Conservation (phyloP, 192 early-diverging fungal species). For the Coemansia sp. region DNA sequence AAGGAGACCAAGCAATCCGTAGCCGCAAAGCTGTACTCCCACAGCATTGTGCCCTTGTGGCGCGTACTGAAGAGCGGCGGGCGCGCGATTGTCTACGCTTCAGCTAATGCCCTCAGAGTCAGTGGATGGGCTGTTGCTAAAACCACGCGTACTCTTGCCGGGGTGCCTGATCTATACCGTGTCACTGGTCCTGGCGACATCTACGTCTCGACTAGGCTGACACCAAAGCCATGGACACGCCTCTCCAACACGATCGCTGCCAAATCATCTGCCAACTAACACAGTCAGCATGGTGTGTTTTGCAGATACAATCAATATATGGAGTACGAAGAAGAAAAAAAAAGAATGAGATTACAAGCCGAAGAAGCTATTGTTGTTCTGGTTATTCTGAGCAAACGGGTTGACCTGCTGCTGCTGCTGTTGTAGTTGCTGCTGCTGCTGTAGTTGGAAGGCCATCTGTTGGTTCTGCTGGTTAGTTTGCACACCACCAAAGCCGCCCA, state of each 20-base stretch:
- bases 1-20: not conserved
- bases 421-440: slow-evolving; percentile 10
- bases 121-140: slow-evolving; percentile 36
- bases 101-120: slow-evolving; percentile 21
- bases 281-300: no score
- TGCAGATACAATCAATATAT: no score
- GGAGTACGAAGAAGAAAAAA: not conserved
- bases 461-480: slow-evolving; percentile 16
- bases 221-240: slow-evolving; percentile 47
- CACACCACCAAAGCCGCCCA: slow-evolving; percentile 13
- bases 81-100: slow-evolving; percentile 15
- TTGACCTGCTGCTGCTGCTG: slow-evolving; percentile 47
- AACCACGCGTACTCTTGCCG: slow-evolving; percentile 38
- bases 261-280: slow-evolving; percentile 17
- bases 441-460: slow-evolving; percentile 27
- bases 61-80: slow-evolving; percentile 6
- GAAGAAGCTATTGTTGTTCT: slow-evolving; percentile 40
- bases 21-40: not conserved
- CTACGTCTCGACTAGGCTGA: slow-evolving; percentile 44
- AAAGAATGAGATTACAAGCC: slow-evolving; percentile 26
- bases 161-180: slow-evolving; percentile 53
- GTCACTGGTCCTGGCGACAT: slow-evolving; percentile 48
- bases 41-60: slow-evolving; percentile 17
- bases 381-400: slow-evolving; percentile 42
- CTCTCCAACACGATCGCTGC: slow-evolving; percentile 31